A percentile compares a stretch with the other conserved stretches of the same genome.
These are phyloP conservation scores for Amanita brunnescens DNA, from an alignment of 768 basidiomycete genomes.

Conservation along the genomic window DNA sequence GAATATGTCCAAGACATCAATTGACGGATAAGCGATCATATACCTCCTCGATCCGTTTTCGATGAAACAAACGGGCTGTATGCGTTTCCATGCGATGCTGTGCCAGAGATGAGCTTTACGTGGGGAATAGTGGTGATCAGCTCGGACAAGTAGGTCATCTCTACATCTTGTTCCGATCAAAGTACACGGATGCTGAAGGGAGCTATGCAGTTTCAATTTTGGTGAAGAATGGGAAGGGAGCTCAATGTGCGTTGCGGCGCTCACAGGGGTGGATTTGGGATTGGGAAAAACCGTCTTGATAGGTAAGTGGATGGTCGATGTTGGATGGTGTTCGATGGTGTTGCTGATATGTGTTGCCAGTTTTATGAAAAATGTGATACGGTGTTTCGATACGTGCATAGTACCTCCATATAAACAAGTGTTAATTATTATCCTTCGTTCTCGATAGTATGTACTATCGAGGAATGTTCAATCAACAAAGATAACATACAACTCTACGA, in stretches of 20 bases:
- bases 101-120: not conserved
- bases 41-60: constrained; percentile 10
- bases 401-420: too few species aligned
- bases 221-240: not conserved
- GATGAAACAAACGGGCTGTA: constrained; percentile 14
- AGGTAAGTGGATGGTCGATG: not conserved
- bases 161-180: not conserved
- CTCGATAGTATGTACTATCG: too few species aligned
- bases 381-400: not conserved
- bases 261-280: not conserved
- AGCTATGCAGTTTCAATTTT: not conserved
- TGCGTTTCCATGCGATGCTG: not conserved
- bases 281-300: not conserved
- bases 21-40: not conserved
- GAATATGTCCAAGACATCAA: not conserved
- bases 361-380: constrained; percentile 2
- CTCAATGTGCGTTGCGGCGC: not conserved
- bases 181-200: not conserved
- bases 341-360: not conserved
- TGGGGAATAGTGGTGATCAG: constrained; percentile 1
- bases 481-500: too few species aligned
- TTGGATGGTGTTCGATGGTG: too few species aligned
- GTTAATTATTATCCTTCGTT: too few species aligned
- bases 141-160: not conserved
- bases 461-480: too few species aligned